Evolutionary conservation across 2,329 filamentous ascomycete genomes (phyloP), one percentile per base, ranked within the genome.

Genomic region (Pyrenophora graminea): DNA sequence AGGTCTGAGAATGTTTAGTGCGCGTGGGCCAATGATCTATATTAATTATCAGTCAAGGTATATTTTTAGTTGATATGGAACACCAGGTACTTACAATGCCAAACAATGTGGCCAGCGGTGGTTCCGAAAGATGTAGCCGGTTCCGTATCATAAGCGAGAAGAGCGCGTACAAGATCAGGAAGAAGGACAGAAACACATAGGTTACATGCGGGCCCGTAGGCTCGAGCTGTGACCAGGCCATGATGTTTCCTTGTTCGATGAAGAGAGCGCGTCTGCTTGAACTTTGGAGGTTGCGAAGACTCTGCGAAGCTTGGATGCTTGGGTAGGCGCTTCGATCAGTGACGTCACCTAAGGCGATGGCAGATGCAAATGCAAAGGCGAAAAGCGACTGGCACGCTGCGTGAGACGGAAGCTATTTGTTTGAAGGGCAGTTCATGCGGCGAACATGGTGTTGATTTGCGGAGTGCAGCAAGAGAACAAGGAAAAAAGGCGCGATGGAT

Each of bases 71-170:
- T 9, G 9, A 4, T 6, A 6, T 25, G 19, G 1, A 8, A n/a
- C n/a, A 10, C 18, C 13, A 19, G 15, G 10, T 23, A 36, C 51
- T 53, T 18, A 55, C 52, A 32, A 80, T 77, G 6, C 77, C 78
- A 37, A 77, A 69, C 1, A 79, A 46, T 0, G 78, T 74, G 12
- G 78, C 77, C 17, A 80, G 68, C 4, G 77, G 77, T 4, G 77
- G 78, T 62, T 80, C 77, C 9, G 76, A 78, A 13, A 80, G 72
- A 54, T 80, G 77, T 2, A 80, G 67, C 7, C 76, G 71, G 51
- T 80, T 79, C 31, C 77, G 69, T 51, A 80, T 75, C 59, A 78
- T 74, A 36, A 71, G 65, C 7, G 74, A 74, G 63, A 79, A 79
- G 8, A 80, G 66, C 0, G 75, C 74, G 56, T 80, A 80, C 25